Percentiles rank a stretch among this genome's conserved stretches.
These are phyloP conservation scores for Kwoniella bestiolae DNA, from an alignment of 768 basidiomycete genomes.

Conservation along the genomic window DNA sequence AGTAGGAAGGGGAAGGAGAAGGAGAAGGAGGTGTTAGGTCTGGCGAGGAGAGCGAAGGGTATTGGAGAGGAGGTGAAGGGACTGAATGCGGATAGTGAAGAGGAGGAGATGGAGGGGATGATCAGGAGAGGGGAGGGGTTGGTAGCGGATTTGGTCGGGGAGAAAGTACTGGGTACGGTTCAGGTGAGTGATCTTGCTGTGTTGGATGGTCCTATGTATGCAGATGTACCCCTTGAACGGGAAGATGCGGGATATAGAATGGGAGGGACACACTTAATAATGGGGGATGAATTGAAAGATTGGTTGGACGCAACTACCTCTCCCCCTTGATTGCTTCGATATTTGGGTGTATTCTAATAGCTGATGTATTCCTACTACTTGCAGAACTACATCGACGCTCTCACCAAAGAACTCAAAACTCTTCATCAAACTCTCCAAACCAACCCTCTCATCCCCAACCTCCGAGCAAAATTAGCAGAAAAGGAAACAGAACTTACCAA, in stretches of 20 bases:
- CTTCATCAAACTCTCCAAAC: slow-evolving; percentile 21
- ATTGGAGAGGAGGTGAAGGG: slow-evolving; percentile 29
- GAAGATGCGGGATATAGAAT: too few relatives aligned
- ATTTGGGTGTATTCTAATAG: too few relatives aligned
- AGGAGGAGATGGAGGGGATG: slow-evolving; percentile 29
- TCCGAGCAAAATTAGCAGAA: slow-evolving; percentile 2
- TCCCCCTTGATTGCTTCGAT: not conserved
- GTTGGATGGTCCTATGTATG: too few relatives aligned
- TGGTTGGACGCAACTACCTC: too few relatives aligned
- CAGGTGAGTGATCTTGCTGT: slow-evolving; percentile 28
- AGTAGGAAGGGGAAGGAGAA: slow-evolving; percentile 11
- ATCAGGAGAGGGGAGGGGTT: slow-evolving; percentile 27
- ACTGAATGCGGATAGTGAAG: slow-evolving; percentile 22
- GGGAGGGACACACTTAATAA: too few relatives aligned
- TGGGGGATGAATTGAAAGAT: too few relatives aligned
- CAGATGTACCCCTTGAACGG: too few relatives aligned
- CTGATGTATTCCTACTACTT: not conserved
- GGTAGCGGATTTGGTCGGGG: slow-evolving; percentile 30
- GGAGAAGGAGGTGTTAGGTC: slow-evolving; percentile 31
- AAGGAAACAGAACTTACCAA: slow-evolving; percentile 3
- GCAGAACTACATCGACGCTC: slow-evolving; percentile 38
- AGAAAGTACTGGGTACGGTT: slow-evolving; percentile 31
- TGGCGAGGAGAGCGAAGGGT: slow-evolving; percentile 41
- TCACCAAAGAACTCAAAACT: slow-evolving; percentile 27
- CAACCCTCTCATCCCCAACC: slow-evolving; percentile 29